Percentiles rank a stretch among this genome's conserved stretches.
phyloP scores from a whole-genome alignment of 345 rosid species.

The Citrus cavaleriei region DNA sequence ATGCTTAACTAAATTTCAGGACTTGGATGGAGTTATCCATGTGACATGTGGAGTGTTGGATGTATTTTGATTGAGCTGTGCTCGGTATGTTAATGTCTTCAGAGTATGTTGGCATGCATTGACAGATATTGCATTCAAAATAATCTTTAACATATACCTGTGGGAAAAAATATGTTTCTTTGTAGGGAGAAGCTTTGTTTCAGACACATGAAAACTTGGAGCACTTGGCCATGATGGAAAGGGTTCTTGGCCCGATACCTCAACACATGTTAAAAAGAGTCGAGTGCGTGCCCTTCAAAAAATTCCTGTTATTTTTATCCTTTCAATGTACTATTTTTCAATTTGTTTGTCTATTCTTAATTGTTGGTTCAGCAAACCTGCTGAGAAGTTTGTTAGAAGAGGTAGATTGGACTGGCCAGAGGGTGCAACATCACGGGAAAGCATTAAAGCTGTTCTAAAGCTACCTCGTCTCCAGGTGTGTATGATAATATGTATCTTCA shows the following conservation, averaged over 20 bases:
- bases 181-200: slow-evolving; percentile 71
- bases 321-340: not conserved
- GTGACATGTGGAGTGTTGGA: slow-evolving; percentile 74
- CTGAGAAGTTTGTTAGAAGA: slow-evolving; percentile 56
- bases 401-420: slow-evolving; percentile 71
- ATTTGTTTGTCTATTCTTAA: not conserved
- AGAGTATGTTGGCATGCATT: not conserved
- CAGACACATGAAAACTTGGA: slow-evolving; percentile 74
- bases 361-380: slow-evolving; percentile 44
- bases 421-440: slow-evolving; percentile 62
- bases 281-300: slow-evolving; percentile 34
- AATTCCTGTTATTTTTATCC: not conserved
- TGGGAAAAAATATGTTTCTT: not conserved
- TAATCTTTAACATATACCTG: not conserved
- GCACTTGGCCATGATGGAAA: slow-evolving; percentile 80
- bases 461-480: slow-evolving; percentile 63
- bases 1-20: slow-evolving; percentile 37
- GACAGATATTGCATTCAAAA: not conserved
- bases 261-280: slow-evolving; percentile 56
- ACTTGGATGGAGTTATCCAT: slow-evolving; percentile 67
- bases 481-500: not conserved
- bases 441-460: slow-evolving; percentile 58
- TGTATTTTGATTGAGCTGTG: slow-evolving; percentile 71
- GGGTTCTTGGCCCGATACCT: slow-evolving; percentile 62
- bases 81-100: slow-evolving; percentile 36